Conservation (phyloP, 495 filamentous ascomycete species). For the Penicillium psychrofluorescens region DNA sequence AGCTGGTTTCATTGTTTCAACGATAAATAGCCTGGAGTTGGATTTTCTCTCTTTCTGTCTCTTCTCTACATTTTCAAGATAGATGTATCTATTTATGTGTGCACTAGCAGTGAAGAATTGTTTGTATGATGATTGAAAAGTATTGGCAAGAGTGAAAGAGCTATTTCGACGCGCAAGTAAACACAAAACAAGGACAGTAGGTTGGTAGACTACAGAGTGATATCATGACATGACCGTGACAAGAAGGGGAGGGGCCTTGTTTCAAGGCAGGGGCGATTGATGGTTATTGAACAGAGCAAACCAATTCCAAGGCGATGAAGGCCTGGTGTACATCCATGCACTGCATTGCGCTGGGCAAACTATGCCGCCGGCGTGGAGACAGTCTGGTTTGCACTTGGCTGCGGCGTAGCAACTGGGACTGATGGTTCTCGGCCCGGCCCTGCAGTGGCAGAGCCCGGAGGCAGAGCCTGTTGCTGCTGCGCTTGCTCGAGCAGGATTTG, state of each 20-base stretch:
- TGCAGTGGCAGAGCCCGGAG: constrained; percentile 32
- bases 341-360: neutral
- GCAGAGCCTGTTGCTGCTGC: constrained; percentile 29
- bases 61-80: no score
- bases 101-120: no score
- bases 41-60: neutral
- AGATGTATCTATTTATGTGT: no score
- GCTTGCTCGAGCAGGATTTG: constrained; percentile 31
- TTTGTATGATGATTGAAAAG: no score
- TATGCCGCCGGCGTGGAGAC: constrained; percentile 28
- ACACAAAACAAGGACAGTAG: constrained; percentile 8
- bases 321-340: no score
- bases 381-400: constrained; percentile 6
- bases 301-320: neutral
- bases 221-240: constrained; percentile 12
- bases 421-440: constrained; percentile 29
- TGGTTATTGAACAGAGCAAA: constrained; percentile 1
- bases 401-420: constrained; percentile 6
- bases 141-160: neutral
- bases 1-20: neutral
- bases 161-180: neutral
- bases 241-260: neutral
- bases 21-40: neutral
- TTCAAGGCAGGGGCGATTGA: neutral
- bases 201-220: constrained; percentile 16